A percentile compares a stretch with the other conserved stretches of the same genome.
phyloP scores from a whole-genome alignment of 225 moss, liverwort and hornwort species.

The Polytrichum formosum region DNA sequence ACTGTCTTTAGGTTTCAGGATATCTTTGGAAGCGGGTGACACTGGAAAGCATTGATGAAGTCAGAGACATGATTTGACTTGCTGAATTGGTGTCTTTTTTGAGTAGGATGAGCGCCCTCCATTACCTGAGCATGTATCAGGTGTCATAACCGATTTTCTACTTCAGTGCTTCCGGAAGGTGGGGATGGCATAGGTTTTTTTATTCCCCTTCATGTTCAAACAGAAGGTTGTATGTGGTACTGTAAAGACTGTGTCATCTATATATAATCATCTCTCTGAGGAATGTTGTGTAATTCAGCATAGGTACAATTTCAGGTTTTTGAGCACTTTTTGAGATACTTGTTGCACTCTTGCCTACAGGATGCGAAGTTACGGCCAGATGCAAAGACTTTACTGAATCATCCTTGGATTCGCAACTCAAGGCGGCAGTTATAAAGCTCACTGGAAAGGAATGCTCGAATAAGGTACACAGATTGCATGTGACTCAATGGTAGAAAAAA shows the following conservation, averaged over 20 bases:
- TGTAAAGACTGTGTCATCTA: background rate
- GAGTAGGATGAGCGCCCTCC: constrained; percentile 95
- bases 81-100: constrained; percentile 6
- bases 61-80: no score
- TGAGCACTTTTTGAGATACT: background rate
- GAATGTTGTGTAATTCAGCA: no score
- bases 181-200: constrained; percentile 1
- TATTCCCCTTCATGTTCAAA: background rate
- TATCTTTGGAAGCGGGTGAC: no score
- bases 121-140: constrained; percentile 84
- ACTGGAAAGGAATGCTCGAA: constrained; percentile 37
- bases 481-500: background rate
- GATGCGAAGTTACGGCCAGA: constrained; percentile 96
- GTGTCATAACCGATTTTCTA: constrained; percentile 82
- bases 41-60: no score
- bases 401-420: constrained; percentile 93
- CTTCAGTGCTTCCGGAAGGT: constrained; percentile 96
- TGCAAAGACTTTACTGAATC: constrained; percentile 89
- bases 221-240: no score
- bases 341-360: constrained; percentile 29
- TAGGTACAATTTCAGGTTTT: background rate
- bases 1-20: no score
- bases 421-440: constrained; percentile 71
- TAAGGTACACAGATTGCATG: constrained; percentile 28
- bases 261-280: no score